These are phyloP conservation scores for Syncephalastrum sp. DNA, from an alignment of 371 early-diverging fungal species.

Conservation along the genomic window DNA sequence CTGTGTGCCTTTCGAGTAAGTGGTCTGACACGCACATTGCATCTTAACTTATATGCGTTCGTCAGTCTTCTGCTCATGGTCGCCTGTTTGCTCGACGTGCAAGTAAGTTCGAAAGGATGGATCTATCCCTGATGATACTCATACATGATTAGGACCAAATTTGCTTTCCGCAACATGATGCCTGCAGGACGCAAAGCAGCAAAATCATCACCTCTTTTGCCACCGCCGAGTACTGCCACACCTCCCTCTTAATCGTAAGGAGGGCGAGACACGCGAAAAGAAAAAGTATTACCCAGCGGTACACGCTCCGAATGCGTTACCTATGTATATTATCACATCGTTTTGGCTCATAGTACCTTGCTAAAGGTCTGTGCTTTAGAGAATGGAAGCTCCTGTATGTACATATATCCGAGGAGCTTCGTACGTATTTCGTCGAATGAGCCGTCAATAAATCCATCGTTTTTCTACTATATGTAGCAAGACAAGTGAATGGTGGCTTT, in stretches of 20 bases:
- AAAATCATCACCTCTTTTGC: background rate
- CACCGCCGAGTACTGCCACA: background rate
- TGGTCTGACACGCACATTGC: background rate
- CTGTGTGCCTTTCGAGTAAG: constrained; percentile 94
- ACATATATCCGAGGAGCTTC: too few species aligned
- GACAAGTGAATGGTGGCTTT: too few species aligned
- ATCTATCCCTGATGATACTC: background rate
- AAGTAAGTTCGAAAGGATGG: constrained; percentile 37
- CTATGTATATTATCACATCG: too few species aligned
- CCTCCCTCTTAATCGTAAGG: background rate
- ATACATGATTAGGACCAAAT: constrained; percentile 54
- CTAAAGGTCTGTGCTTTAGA: too few species aligned
- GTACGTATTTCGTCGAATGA: too few species aligned
- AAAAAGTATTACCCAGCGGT: too few species aligned
- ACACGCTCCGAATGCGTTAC: too few species aligned
- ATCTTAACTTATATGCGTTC: background rate
- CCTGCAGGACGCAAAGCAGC: constrained; percentile 13
- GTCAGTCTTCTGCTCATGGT: constrained; percentile 72
- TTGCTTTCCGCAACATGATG: constrained; percentile 59
- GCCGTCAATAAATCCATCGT: too few species aligned
- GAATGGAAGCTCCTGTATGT: too few species aligned
- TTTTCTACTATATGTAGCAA: too few species aligned
- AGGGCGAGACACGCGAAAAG: too few species aligned
- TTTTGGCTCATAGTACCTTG: too few species aligned
- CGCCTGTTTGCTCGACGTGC: constrained; percentile 80